These are phyloP conservation scores for Escallonia herrerae DNA, from an alignment of 129 eudicot species.

Conservation along the genomic window DNA sequence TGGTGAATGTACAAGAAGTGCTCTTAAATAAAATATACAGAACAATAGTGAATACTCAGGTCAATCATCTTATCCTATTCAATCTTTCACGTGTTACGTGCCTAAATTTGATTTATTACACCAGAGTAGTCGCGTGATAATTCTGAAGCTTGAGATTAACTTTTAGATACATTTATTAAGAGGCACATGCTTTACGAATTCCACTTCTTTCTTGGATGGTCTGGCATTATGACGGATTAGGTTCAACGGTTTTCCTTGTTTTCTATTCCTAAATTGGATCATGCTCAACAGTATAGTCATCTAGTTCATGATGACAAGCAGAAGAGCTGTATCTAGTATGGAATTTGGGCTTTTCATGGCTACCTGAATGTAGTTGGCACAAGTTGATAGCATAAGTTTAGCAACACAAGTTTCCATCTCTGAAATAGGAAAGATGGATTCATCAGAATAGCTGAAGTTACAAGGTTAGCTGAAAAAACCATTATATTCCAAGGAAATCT, in stretches of 20 bases:
- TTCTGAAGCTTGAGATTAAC: neutral
- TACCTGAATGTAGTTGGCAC: neutral
- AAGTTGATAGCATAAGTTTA: too few relatives aligned
- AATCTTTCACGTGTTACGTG: constrained; percentile 21
- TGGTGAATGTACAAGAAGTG: constrained; percentile 21
- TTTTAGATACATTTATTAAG: neutral
- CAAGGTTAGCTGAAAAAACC: too few relatives aligned
- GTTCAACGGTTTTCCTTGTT: too few relatives aligned
- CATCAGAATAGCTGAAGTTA: too few relatives aligned
- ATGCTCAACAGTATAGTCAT: neutral
- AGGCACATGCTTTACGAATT: neutral
- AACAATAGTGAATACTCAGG: constrained; percentile 12
- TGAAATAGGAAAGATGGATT: too few relatives aligned
- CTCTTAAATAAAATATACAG: constrained; percentile 17
- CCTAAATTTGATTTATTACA: constrained; percentile 17
- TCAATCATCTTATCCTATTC: constrained; percentile 15
- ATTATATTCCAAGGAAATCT: too few relatives aligned
- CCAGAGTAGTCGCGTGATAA: constrained; percentile 9
- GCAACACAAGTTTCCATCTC: too few relatives aligned
- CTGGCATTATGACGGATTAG: neutral
- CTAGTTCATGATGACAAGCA: neutral
- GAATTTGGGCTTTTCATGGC: neutral
- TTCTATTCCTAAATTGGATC: neutral
- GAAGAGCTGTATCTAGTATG: neutral
- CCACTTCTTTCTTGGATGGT: neutral